A percentile compares a stretch with the other conserved stretches of the same genome.
Conservation (phyloP, 176 grass and related monocot genomes). For the Zea mays region DNA sequence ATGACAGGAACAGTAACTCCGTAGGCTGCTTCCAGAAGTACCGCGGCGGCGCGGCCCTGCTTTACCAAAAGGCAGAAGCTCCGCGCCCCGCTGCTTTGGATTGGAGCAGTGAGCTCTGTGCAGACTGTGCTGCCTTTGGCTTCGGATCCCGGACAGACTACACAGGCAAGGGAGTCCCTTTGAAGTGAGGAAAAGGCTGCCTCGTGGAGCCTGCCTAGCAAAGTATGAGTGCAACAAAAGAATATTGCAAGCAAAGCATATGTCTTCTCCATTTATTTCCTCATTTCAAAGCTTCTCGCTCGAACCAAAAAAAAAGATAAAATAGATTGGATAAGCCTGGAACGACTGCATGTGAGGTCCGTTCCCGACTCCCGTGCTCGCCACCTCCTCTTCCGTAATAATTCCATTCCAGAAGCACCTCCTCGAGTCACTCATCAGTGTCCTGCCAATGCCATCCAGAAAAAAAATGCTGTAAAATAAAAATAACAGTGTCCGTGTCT, state of each 20-base stretch:
- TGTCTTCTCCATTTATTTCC: background rate
- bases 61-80: background rate
- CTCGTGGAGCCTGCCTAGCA: background rate
- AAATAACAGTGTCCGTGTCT: background rate
- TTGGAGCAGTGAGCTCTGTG: background rate
- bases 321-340: constrained; percentile 23
- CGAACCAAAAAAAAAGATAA: background rate
- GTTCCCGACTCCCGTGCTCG: background rate
- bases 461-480: no score
- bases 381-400: background rate
- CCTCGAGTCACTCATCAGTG: no score
- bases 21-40: background rate
- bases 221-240: constrained; percentile 33
- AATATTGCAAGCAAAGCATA: background rate
- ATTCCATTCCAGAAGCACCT: constrained; percentile 16
- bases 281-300: background rate
- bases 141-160: constrained; percentile 25
- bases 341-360: constrained; percentile 8
- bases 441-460: no score
- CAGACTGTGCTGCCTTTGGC: constrained; percentile 5
- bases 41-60: background rate
- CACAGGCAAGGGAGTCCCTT: constrained; percentile 38
- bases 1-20: background rate
- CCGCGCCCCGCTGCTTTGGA: background rate
- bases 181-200: constrained; percentile 39